A percentile compares a stretch with the other conserved stretches of the same genome.
These are phyloP conservation scores for Cytospora paraplurivora DNA, from an alignment of 2,329 filamentous ascomycete species.

Conservation along the genomic window DNA sequence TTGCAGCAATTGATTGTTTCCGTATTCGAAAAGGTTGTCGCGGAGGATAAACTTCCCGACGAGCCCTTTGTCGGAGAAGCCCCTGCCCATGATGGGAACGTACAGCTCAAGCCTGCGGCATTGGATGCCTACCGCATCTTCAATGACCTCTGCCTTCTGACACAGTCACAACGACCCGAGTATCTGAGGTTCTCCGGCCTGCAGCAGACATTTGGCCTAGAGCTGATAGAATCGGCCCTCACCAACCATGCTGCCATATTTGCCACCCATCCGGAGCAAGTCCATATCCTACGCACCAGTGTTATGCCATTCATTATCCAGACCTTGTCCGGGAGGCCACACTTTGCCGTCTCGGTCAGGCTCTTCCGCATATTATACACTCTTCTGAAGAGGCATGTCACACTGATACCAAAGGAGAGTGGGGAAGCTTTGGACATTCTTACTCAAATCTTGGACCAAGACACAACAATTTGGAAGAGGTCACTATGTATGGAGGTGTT, in stretches of 20 bases:
- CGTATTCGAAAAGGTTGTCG: conserved; percentile 87
- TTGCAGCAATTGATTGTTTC: conserved; percentile 90
- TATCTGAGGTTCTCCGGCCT: conserved; percentile 80
- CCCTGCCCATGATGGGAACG: conserved; percentile 62
- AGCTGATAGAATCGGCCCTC: conserved; percentile 88
- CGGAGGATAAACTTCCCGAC: conserved; percentile 72
- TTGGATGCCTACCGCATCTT: conserved; percentile 87
- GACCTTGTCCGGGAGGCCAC: conserved; percentile 73
- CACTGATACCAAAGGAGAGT: conserved; percentile 74
- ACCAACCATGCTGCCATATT: conserved; percentile 85
- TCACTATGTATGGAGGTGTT: conserved; percentile 91
- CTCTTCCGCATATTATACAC: conserved; percentile 82
- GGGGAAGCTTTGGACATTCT: conserved; percentile 80
- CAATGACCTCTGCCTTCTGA: conserved; percentile 84
- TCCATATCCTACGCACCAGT: conserved; percentile 72
- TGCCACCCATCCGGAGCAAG: conserved; percentile 75
- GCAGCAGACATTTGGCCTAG: conserved; percentile 80
- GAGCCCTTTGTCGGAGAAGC: conserved; percentile 66
- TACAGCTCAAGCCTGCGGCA: conserved; percentile 73
- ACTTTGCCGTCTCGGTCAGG: conserved; percentile 80
- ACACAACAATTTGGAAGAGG: conserved; percentile 82
- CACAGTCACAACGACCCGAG: conserved; percentile 79
- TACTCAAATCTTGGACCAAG: conserved; percentile 85
- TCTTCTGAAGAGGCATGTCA: conserved; percentile 75
- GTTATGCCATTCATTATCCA: conserved; percentile 84